These are phyloP conservation scores for Phellopilus nigrolimitatus DNA, from an alignment of 1,284 basidiomycete species.

Conservation along the genomic window DNA sequence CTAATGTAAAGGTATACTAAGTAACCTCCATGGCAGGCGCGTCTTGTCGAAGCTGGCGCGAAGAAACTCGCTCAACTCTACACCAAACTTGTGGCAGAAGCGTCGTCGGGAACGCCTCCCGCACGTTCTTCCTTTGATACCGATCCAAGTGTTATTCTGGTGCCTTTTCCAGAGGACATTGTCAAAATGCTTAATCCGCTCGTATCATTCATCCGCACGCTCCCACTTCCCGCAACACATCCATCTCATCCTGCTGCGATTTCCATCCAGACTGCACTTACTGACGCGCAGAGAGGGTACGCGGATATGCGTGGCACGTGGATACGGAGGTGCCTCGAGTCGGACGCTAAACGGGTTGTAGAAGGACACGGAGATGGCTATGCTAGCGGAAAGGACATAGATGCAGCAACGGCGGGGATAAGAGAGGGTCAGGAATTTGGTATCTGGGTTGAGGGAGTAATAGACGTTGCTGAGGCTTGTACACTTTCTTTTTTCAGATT, in stretches of 20 bases:
- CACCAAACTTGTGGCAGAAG: conserved; percentile 77
- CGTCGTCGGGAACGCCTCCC: conserved; percentile 63
- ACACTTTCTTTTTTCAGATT: background rate
- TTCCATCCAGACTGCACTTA: conserved; percentile 56
- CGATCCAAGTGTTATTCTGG: conserved; percentile 27
- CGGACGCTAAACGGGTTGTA: conserved; percentile 59
- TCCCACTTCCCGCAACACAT: conserved; percentile 70
- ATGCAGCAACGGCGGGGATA: conserved; percentile 42
- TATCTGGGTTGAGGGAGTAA: conserved; percentile 56
- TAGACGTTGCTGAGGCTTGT: conserved; percentile 59
- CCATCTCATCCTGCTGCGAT: conserved; percentile 71
- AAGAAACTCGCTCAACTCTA: conserved; percentile 76
- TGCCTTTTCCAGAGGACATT: conserved; percentile 50
- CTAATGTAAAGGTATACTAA: conserved; percentile 5
- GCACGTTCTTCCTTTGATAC: conserved; percentile 46
- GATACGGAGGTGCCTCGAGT: conserved; percentile 67
- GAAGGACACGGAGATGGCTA: conserved; percentile 57
- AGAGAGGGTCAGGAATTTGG: conserved; percentile 63
- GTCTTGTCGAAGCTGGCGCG: conserved; percentile 71
- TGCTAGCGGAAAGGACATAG: conserved; percentile 19
- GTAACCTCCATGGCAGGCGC: conserved; percentile 43
- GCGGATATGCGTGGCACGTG: conserved; percentile 79
- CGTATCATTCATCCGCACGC: conserved; percentile 60
- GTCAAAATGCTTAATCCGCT: conserved; percentile 57
- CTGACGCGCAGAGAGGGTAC: conserved; percentile 73